Evolutionary conservation across 768 basidiomycete species (phyloP).

Genomic region (Pulveroboletus sp.): DNA sequence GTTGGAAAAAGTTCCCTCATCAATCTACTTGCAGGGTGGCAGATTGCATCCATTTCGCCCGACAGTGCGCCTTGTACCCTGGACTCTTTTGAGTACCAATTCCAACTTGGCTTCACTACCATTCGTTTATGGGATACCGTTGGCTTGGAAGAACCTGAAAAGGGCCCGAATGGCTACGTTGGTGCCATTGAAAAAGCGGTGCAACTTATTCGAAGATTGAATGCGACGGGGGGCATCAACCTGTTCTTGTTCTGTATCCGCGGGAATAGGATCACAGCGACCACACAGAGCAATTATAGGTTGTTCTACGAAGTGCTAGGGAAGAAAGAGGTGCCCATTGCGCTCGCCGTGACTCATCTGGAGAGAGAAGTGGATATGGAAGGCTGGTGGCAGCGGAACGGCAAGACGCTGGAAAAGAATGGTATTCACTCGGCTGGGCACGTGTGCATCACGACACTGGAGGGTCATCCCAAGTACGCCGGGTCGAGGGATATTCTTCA

Average conservation of each 20-base stretch:
- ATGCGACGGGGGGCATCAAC: conserved; percentile 31
- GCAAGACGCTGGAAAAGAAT: conserved; percentile 14
- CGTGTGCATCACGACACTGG: conserved; percentile 30
- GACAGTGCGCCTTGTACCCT: conserved; percentile 34
- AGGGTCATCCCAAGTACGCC: conserved; percentile 22
- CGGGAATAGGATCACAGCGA: conserved; percentile 32
- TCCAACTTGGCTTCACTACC: conserved; percentile 18
- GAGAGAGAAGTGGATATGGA: conserved; percentile 33
- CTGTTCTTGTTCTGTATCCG: conserved; percentile 40
- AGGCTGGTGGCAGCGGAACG: conserved; percentile 30
- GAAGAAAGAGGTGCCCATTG: conserved; percentile 34
- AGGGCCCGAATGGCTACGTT: conserved; percentile 16
- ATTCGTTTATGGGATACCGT: conserved; percentile 33
- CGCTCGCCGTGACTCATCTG: conserved; percentile 38
- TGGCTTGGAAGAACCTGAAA: conserved; percentile 29
- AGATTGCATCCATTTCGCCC: conserved; percentile 21
- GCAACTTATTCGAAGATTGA: conserved; percentile 31
- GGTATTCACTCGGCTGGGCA: conserved; percentile 24
- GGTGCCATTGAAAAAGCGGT: conserved; percentile 30
- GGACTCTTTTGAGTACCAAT: conserved; percentile 23
- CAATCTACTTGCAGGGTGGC: conserved; percentile 26
- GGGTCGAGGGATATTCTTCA: conserved; percentile 29
- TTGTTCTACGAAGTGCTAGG: conserved; percentile 26
- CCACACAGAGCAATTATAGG: conserved; percentile 22
- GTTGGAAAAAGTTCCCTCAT: conserved; percentile 25